phyloP scores from a whole-genome alignment of 352 stramenopile genomes.

The Phytophthora foliorum region DNA sequence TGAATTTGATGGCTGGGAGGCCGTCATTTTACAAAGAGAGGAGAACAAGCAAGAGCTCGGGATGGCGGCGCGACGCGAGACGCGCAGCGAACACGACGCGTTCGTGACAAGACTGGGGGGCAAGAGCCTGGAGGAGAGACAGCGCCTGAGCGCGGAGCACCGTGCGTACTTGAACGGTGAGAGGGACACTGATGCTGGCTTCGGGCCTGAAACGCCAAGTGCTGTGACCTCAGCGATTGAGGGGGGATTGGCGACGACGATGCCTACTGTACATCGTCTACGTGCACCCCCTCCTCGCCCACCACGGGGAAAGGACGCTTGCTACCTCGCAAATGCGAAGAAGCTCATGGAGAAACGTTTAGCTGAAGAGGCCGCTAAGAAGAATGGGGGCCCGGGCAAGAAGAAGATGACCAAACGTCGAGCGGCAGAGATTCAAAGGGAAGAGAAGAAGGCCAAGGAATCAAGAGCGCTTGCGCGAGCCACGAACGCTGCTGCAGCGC shows the following conservation, averaged over 20 bases:
- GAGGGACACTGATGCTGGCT: neutral
- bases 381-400: neutral
- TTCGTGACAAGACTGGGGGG: neutral
- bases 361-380: neutral
- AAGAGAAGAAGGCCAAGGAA: constrained; percentile 6
- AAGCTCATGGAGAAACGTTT: neutral
- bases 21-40: neutral
- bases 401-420: neutral
- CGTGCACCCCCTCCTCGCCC: neutral
- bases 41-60: neutral
- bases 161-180: neutral
- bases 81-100: neutral
- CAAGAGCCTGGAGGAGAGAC: neutral
- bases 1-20: neutral
- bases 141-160: neutral
- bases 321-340: neutral
- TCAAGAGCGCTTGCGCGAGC: neutral
- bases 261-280: no score
- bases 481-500: neutral
- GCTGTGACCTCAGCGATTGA: no score
- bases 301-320: neutral
- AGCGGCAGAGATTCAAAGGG: neutral
- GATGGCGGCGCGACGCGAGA: neutral
- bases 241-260: no score
- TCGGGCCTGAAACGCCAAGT: no score